Percentiles rank a stretch among this genome's conserved stretches.
Conservation (phyloP, 2,329 filamentous ascomycete species). For the Neonectria sp. region DNA sequence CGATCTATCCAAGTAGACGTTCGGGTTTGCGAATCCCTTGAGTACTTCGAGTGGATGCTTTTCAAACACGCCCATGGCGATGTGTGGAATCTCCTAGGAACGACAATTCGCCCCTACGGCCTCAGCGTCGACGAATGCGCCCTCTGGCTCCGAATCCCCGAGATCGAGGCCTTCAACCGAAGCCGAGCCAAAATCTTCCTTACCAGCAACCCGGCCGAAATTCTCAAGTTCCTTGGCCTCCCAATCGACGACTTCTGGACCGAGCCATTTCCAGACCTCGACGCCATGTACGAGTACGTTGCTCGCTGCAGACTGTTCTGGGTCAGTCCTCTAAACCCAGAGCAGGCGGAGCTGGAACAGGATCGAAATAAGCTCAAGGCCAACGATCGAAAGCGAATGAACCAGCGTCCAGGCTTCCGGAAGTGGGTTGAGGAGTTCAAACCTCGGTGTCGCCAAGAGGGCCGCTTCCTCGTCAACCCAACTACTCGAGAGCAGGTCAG, state of each 20-base stretch:
- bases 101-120: constrained; percentile 74
- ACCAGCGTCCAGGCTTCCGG: constrained; percentile 69
- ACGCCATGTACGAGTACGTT: constrained; percentile 75
- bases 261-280: constrained; percentile 66
- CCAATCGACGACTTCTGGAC: constrained; percentile 62
- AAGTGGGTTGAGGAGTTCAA: constrained; percentile 76
- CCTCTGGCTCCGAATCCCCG: constrained; percentile 76
- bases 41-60: constrained; percentile 71
- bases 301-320: constrained; percentile 72
- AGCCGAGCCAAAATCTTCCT: constrained; percentile 73
- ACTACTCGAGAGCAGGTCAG: constrained; percentile 63
- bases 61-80: constrained; percentile 84
- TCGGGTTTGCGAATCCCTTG: constrained; percentile 62
- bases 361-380: constrained; percentile 59
- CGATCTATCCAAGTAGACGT: constrained; percentile 79
- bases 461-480: constrained; percentile 50
- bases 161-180: constrained; percentile 74
- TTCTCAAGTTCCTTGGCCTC: constrained; percentile 76
- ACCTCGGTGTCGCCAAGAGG: constrained; percentile 63
- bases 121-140: constrained; percentile 76
- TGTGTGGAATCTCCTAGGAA: constrained; percentile 75
- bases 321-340: constrained; percentile 50
- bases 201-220: constrained; percentile 67
- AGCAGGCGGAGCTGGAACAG: constrained; percentile 46
- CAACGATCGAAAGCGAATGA: constrained; percentile 72